Evolutionary conservation across 306 rosid genomes (phyloP), one percentile per base, ranked within the genome.

Genomic region (Delonix regia): DNA sequence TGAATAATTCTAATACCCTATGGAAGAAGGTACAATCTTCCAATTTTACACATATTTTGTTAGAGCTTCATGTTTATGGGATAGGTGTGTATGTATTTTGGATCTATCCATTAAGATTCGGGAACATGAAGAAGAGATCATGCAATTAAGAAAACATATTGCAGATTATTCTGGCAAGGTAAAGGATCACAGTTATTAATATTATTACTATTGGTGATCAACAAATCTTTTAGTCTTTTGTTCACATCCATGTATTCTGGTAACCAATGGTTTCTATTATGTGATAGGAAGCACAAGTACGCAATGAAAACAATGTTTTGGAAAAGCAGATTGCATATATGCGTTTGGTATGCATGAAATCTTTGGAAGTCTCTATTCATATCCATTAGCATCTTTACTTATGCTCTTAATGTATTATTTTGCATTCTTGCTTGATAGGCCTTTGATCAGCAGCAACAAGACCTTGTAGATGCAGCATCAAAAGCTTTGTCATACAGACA

Each of bases 301-400:
- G 84, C 70, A 91, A 86, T 28, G 99, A 96, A 79, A 96, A 96
- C 71, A 87, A 88, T 83, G 90, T 86, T 79, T 82, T 96, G 87
- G 98, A 96, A 80, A 93, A 89, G 85, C 96, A 98, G 74, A 91
- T 96, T 83, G 90, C 99, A n/a, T 88, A 96, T 76, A 93, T 96
- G 99, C 98, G 99, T 4, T 77, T 93, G 96, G 97, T 88, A 88
- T 78, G 87, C 71, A 38, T 44, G 18, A 34, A 42, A 19, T 51
- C 66, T 19, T 57, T 69, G 19, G 33, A 56, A 61, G 63, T 60
- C 9, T 28, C 45, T 67, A 18, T 78, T 66, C 38, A 55, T 49
- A 42, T 84, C 57, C 80, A 49, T 22, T 16, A 72, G 67, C 72
- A 67, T 41, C 80, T 48, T 80, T 47, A 10, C 10, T 2, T 49